phyloP scores from a whole-genome alignment of 306 rosid species.

The Alnus rubra region DNA sequence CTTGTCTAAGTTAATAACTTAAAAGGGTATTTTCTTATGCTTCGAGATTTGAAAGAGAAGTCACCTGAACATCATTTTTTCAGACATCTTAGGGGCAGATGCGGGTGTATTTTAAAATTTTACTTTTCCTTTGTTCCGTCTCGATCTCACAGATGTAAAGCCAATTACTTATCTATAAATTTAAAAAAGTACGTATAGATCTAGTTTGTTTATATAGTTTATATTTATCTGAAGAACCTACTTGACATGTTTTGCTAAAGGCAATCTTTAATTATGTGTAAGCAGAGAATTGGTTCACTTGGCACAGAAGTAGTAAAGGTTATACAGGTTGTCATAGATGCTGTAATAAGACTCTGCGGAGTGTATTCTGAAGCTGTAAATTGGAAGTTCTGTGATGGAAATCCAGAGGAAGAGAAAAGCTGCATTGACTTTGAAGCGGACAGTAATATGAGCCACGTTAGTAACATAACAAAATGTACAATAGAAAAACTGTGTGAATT shows the following conservation, averaged over 20 bases:
- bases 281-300: constrained; percentile 62
- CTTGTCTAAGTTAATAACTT: not conserved
- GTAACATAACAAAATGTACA: constrained; percentile 52
- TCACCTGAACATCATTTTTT: not conserved
- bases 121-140: not conserved
- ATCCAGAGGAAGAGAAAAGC: constrained; percentile 27
- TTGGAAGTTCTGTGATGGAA: constrained; percentile 46
- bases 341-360: constrained; percentile 62
- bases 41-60: not conserved
- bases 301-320: constrained; percentile 61
- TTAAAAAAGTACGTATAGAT: not conserved
- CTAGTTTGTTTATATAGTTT: not conserved
- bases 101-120: not conserved
- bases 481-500: constrained; percentile 66
- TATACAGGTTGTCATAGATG: constrained; percentile 54
- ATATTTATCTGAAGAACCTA: constrained; percentile 17
- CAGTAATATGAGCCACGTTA: constrained; percentile 43
- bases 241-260: constrained; percentile 14
- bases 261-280: constrained; percentile 13
- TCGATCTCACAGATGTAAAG: not conserved
- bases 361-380: constrained; percentile 45
- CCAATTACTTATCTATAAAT: not conserved
- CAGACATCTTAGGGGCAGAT: not conserved
- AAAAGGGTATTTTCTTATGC: not conserved
- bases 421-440: constrained; percentile 36